These are phyloP conservation scores for Stachybotrys echinatus DNA, from an alignment of 2,329 filamentous ascomycete genomes.

Conservation along the genomic window DNA sequence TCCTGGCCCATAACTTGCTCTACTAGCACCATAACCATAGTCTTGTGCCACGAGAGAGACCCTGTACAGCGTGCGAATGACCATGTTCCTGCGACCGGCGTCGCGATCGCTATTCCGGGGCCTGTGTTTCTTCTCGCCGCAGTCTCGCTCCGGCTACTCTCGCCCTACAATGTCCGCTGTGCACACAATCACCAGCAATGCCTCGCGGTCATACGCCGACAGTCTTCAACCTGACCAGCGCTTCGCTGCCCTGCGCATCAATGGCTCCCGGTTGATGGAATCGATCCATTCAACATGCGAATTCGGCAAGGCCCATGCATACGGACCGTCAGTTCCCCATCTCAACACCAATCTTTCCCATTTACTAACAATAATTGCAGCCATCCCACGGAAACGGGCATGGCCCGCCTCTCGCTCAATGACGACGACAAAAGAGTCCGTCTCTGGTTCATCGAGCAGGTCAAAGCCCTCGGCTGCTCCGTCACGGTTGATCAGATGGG, in stretches of 20 bases:
- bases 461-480: slow-evolving; percentile 58
- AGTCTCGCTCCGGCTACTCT: background rate
- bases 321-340: background rate
- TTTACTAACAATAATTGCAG: slow-evolving; percentile 3
- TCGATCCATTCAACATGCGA: background rate
- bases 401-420: slow-evolving; percentile 68
- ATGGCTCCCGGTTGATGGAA: background rate
- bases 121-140: too few species aligned
- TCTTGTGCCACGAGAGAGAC: too few species aligned
- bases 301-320: background rate
- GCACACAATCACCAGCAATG: background rate
- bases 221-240: background rate
- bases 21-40: too few species aligned
- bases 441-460: slow-evolving; percentile 68
- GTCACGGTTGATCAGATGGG: slow-evolving; percentile 71
- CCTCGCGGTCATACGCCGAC: background rate
- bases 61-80: too few species aligned
- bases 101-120: too few species aligned
- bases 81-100: too few species aligned
- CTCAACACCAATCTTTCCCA: background rate
- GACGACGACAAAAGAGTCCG: slow-evolving; percentile 67
- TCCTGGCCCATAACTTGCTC: too few species aligned
- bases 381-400: slow-evolving; percentile 56
- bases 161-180: background rate
- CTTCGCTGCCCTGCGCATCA: background rate